Conservation (phyloP, 495 filamentous ascomycete species). For the Choiromyces venosus region DNA sequence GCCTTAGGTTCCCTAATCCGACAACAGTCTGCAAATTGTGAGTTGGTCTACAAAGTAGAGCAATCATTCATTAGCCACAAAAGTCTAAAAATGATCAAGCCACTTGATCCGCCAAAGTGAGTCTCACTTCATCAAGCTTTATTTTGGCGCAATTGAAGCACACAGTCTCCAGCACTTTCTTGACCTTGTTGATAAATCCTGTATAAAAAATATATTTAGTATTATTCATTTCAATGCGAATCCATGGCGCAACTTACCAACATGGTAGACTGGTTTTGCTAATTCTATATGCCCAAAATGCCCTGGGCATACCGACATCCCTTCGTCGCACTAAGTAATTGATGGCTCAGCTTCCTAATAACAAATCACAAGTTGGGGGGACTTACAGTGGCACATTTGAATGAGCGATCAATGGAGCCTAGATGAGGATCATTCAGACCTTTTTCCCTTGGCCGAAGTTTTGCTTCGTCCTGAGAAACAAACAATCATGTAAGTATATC, state of each 20-base stretch:
- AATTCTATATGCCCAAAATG: constrained; percentile 98
- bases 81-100: constrained; percentile 32
- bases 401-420: constrained; percentile 88
- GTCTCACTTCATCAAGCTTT: constrained; percentile 88
- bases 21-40: constrained; percentile 73
- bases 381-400: constrained; percentile 72
- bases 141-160: constrained; percentile 98
- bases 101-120: constrained; percentile 49
- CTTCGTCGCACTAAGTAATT: constrained; percentile 62
- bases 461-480: constrained; percentile 66
- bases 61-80: constrained; percentile 36
- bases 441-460: constrained; percentile 74
- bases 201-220: constrained; percentile 40
- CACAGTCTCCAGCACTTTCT: constrained; percentile 95
- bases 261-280: constrained; percentile 88
- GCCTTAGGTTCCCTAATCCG: constrained; percentile 81
- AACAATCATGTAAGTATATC: constrained; percentile 20
- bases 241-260: constrained; percentile 48
- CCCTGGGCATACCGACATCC: constrained; percentile 89
- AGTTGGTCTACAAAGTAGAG: constrained; percentile 59
- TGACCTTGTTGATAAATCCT: constrained; percentile 95
- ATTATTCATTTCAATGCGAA: neutral
- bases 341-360: neutral
- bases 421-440: constrained; percentile 91
- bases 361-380: neutral